Base-by-base conservation (phyloP, 2,329 filamentous ascomycete genomes). In the Aspergillus pseudonomiae region DNA sequence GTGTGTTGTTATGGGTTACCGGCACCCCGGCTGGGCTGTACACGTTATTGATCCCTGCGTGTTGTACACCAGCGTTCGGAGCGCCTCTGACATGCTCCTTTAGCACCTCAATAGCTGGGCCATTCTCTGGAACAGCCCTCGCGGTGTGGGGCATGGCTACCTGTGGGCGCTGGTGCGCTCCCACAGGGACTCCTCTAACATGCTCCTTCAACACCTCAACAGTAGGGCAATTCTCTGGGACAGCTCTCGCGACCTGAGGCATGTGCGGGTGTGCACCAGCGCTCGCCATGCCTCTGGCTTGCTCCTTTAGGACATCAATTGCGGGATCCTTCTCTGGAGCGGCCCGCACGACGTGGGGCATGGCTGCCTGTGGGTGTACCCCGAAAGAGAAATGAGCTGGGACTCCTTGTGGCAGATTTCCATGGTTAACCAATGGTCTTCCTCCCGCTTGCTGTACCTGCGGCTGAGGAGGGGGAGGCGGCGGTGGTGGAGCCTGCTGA, bases 401-500 rank as follows among this genome's bases (percentile, higher is more conserved):
- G 24, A 45, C 60, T 50, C 46, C 57, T 53, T 57, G 63, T 16
- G 45, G 24, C 60, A 61, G 61, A 30, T 55, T 48, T n/a, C 34
- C 59, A 53, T 66, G 62, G 36, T 61, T 62, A 11, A 58, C 46
- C 19, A 53, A 32, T 34, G 53, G 58, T 46, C 55, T 53, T 28
- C 46, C 57, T 24, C 57, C 57, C 16, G 43, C 46, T 14, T 43
- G 60, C 21, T 64, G 62, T 39, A 6, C 48, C 14, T 64, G 63
- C 28, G 39, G 39, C 14, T 64, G 63, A 16, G 54, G 34, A 32
- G 57, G 62, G 28, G 59, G 60, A n/a, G 56, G 45, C n/a, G 55
- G 32, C 24, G 64, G 62, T 24, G 53, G 55, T 19, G 48, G 60
- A 45, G 52, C 62, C 5, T 64, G 62, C 16, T 65, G 66, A 45